Percentiles rank a stretch among this genome's conserved stretches.
phyloP scores from a whole-genome alignment of 2,329 filamentous ascomycete genomes.

The Pseudocercospora crystallina region DNA sequence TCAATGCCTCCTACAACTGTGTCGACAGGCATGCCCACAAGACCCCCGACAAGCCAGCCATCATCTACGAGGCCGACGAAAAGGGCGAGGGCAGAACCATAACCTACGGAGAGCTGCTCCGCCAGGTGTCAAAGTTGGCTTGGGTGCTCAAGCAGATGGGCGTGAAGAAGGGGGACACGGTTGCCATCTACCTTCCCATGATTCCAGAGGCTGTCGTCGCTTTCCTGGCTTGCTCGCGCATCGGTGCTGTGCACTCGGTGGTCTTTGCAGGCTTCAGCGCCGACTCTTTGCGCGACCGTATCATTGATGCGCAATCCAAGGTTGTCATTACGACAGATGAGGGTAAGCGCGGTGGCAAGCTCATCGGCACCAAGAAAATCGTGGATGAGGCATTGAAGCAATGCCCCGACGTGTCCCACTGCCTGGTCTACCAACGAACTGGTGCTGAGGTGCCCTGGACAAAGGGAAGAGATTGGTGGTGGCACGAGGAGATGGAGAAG shows the following conservation, averaged over 20 bases:
- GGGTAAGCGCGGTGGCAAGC: slow-evolving; percentile 94
- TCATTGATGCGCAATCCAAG: slow-evolving; percentile 84
- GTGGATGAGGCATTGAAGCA: slow-evolving; percentile 97
- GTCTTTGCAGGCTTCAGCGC: slow-evolving; percentile 97
- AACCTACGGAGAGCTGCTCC: slow-evolving; percentile 88
- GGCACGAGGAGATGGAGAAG: slow-evolving; percentile 98
- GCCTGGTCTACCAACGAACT: slow-evolving; percentile 92
- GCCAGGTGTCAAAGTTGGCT: slow-evolving; percentile 83
- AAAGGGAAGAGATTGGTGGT: slow-evolving; percentile 86
- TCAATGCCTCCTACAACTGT: slow-evolving; percentile 97
- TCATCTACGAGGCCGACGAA: slow-evolving; percentile 99
- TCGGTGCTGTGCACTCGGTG: slow-evolving; percentile 94
- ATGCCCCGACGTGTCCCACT: slow-evolving; percentile 82
- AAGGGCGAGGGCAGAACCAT: slow-evolving; percentile 80
- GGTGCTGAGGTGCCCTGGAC: slow-evolving; percentile 92
- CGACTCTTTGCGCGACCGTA: slow-evolving; percentile 91
- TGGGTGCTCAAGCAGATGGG: slow-evolving; percentile 93
- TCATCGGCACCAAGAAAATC: slow-evolving; percentile 98
- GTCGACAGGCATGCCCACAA: slow-evolving; percentile 96
- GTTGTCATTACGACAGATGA: slow-evolving; percentile 97
- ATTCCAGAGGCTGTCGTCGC: slow-evolving; percentile 93
- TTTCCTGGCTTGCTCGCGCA: slow-evolving; percentile 85
- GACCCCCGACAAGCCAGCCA: slow-evolving; percentile 87
- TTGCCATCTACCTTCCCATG: slow-evolving; percentile 97
- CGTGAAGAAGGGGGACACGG: slow-evolving; percentile 94